Evolutionary conservation across 768 basidiomycete species (phyloP), one percentile per base, ranked within the genome.

Genomic region (Sistotremastrum suecicum): DNA sequence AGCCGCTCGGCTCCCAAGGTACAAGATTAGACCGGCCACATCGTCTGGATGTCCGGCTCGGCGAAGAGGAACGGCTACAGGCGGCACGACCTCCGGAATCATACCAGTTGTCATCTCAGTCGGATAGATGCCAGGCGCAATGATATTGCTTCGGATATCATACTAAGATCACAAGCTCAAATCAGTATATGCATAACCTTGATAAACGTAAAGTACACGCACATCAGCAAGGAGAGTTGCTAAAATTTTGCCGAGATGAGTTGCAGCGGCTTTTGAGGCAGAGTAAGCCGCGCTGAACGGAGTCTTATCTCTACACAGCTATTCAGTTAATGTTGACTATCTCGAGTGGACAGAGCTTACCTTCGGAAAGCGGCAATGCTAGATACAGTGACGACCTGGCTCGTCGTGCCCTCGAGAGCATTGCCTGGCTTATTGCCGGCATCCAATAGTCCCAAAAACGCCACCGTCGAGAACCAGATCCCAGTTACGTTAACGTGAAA

Each of bases 81-180:
- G 20, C 20, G 20, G 20, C 20, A 20, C 20, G 20, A 20, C 20
- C 20, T 20, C 20, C 20, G 20, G 20, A 20, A 20, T 20, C 20
- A 20, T 20, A 20, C 20, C 20, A 20, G 20, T 20, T 20, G 20
- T 20, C 20, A 20, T 20, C 20, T 20, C 20, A 48, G 74, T 80
- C 11, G 81, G 80, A 71, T 78, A 86, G 30, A 85, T 75, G 5
- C 83, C 83, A 37, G 83, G 83, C 33, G 80, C 81, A 42, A 86
- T 62, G 40, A 83, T 65, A 52, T 87, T 87, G 56, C 80, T 82
- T 50, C 83, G 68, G 45, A 87, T 83, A 11, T 78, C 75, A 80
- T 80, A 84, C 41, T 20, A 2, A 20, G 20, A 20, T 20, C 20
- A 20, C 20, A 20, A 20, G 20, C 20, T 20, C 20, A 20, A 20